Percentiles rank a stretch among this genome's conserved stretches.
These are phyloP conservation scores for Monosporascus sp. DNA, from an alignment of 2,329 filamentous ascomycete species.

Conservation along the genomic window DNA sequence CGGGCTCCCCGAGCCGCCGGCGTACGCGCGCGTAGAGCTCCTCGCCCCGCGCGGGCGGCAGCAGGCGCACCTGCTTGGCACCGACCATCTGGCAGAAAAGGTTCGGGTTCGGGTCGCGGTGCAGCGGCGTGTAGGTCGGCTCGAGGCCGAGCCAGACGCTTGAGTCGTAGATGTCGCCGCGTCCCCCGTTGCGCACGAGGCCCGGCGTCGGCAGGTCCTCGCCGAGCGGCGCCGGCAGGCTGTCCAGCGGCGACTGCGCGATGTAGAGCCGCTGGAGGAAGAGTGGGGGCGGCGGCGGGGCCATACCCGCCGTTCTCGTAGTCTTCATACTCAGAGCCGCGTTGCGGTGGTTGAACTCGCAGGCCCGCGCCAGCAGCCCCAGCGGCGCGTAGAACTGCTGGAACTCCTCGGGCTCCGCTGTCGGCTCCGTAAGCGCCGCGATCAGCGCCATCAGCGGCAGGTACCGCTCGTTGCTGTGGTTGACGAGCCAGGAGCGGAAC, in stretches of 20 bases:
- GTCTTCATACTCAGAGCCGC: constrained; percentile 1
- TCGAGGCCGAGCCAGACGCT: constrained; percentile 85
- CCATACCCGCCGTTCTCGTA: no score
- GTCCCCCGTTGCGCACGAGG: constrained; percentile 58
- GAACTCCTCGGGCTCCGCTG: constrained; percentile 32
- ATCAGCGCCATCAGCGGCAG: background rate
- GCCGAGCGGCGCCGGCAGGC: constrained; percentile 59
- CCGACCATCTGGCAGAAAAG: constrained; percentile 79
- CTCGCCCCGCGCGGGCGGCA: constrained; percentile 59
- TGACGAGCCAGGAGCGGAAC: background rate
- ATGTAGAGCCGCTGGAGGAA: constrained; percentile 62
- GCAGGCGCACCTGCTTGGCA: constrained; percentile 66
- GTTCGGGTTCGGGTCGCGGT: constrained; percentile 92
- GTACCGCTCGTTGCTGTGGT: background rate
- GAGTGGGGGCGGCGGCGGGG: no score
- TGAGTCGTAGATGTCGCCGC: constrained; percentile 79
- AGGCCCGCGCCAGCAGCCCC: constrained; percentile 55
- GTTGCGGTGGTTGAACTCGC: constrained; percentile 45
- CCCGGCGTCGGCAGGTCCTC: constrained; percentile 64
- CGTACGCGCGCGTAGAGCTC: constrained; percentile 55
- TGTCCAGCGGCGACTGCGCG: constrained; percentile 69
- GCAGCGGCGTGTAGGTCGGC: constrained; percentile 84
- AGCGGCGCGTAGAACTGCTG: constrained; percentile 57
- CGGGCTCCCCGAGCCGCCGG: constrained; percentile 27
- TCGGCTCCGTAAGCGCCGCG: background rate